Evolutionary conservation across 768 basidiomycete species (phyloP).

Genomic region (Rhizopogon sp.): DNA sequence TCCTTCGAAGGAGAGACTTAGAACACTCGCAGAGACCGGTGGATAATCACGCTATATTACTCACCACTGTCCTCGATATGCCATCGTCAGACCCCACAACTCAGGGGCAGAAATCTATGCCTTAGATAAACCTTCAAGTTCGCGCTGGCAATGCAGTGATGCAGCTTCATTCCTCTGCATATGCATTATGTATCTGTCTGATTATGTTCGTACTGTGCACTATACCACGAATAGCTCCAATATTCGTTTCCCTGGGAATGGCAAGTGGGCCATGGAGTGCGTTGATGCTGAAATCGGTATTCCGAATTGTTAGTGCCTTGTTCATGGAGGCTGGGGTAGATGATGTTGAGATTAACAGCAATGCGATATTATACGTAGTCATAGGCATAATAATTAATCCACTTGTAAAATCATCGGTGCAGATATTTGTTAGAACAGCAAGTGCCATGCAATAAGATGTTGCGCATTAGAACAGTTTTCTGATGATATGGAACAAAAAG

Average conservation of each 20-base stretch:
- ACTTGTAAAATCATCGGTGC: too few relatives aligned
- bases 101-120: not conserved
- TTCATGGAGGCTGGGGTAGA: too few relatives aligned
- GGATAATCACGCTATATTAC: not conserved
- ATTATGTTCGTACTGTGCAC: not conserved
- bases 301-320: too few relatives aligned
- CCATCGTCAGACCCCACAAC: not conserved
- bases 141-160: too few relatives aligned
- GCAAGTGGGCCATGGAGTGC: too few relatives aligned
- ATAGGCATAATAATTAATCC: too few relatives aligned
- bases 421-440: too few relatives aligned
- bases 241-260: not conserved
- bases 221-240: not conserved
- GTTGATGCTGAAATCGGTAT: too few relatives aligned
- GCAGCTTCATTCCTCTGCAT: not conserved
- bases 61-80: constrained; percentile 5
- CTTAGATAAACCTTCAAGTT: not conserved
- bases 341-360: too few relatives aligned
- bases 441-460: too few relatives aligned
- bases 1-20: constrained; percentile 3
- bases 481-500: not conserved
- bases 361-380: too few relatives aligned
- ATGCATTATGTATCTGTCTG: not conserved
- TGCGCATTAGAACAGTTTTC: not conserved
- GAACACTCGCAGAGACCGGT: not conserved